phyloP scores from a whole-genome alignment of 2,329 filamentous ascomycete genomes.

The Penicillium sp. region DNA sequence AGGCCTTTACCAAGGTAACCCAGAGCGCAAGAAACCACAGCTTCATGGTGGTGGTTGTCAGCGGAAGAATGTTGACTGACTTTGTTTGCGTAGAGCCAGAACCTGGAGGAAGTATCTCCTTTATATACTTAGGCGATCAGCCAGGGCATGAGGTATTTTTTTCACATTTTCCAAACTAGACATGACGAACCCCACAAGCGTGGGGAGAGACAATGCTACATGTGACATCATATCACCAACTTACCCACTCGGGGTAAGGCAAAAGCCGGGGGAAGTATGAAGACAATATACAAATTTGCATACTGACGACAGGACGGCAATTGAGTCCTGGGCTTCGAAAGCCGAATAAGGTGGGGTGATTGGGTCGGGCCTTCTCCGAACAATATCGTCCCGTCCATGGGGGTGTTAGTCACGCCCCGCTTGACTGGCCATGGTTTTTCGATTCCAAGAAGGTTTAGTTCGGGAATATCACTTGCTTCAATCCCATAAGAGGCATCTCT shows the following conservation, averaged over 20 bases:
- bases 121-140: neutral
- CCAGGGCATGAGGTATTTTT: neutral
- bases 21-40: conserved; percentile 4
- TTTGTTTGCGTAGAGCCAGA: neutral
- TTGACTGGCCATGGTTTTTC: neutral
- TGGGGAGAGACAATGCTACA: neutral
- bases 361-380: neutral
- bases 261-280: neutral
- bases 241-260: neutral
- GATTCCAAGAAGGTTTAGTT: neutral
- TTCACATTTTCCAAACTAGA: neutral
- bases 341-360: conserved; percentile 1
- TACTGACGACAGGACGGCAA: neutral
- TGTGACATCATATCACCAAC: neutral
- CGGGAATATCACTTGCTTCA: neutral
- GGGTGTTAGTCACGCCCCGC: neutral
- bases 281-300: neutral
- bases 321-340: neutral
- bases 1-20: conserved; percentile 10
- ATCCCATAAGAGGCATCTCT: neutral
- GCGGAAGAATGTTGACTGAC: neutral
- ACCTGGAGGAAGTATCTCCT: neutral
- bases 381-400: neutral
- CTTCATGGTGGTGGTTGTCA: neutral
- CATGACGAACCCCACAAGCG: neutral